Base-by-base conservation (phyloP, 208 protist species). In the Leishmania guyanensis region DNA sequence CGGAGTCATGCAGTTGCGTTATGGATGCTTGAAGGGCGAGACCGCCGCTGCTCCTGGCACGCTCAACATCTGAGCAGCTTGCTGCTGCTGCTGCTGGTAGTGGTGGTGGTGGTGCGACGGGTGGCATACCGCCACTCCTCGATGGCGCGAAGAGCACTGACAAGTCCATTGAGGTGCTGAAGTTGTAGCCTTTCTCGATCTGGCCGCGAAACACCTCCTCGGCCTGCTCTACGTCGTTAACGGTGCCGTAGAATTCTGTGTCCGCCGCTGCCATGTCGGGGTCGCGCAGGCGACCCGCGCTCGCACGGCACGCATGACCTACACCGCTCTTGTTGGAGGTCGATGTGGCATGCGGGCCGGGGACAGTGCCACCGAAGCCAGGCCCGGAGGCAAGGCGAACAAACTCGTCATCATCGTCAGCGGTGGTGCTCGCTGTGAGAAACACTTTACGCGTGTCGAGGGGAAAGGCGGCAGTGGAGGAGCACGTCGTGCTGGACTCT, bases 121-220 rank as follows among this genome's bases (percentile, higher is more conserved):
- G 22, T 50, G 36, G n/a, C 29, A 33, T 22, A 26, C 22, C n/a
- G 51, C 48, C 5, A 20, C 53, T 2, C 72, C 46, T 48, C 74
- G 74, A 48, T 12, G 76, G 75, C 2, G 79, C 83, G 39, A 83
- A 89, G 26, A 84, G 65, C 53, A 36, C 26, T 29, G 73, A 84
- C 10, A 87, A 14, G 39, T 84, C 86, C 9, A 84, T 77, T 5
- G 82, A 72, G 8, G 90, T 95, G 82, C 89, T 94, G 83, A 94
- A 93, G 82, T 75, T 85, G 87, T 97, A 97, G 79, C 95, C 91
- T 29, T 88, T 88, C 66, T 95, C 91, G 80, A 97, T 97, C 72
- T 97, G 93, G 33, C 75, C 83, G n/a, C 93, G 91, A 77, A 91
- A 97, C 46, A 92, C 88, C 33, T 84, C 82, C 80, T 97, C 91